phyloP scores from a whole-genome alignment of 176 grass and related monocot genomes.

The Saccharum officinarum region DNA sequence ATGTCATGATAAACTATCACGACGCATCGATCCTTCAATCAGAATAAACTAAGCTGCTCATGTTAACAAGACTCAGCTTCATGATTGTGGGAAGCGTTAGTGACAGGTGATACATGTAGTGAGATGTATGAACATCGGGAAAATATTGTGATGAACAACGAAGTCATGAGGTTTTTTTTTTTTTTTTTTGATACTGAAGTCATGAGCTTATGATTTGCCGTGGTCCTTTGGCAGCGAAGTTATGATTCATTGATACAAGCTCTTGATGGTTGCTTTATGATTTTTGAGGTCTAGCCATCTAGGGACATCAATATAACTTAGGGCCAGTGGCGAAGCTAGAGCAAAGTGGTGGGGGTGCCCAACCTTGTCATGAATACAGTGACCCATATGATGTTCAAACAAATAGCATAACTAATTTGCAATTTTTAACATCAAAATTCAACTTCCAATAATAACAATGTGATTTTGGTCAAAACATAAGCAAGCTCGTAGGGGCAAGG shows the following conservation, averaged over 20 bases:
- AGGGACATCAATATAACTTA: not conserved
- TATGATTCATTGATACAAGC: not conserved
- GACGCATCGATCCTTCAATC: not conserved
- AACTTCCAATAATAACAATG: no score
- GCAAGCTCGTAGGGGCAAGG: no score
- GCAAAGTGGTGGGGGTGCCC: no score
- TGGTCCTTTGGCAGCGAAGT: not conserved
- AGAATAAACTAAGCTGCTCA: not conserved
- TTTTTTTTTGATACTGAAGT: not conserved
- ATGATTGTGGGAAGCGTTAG: not conserved
- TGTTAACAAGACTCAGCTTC: not conserved
- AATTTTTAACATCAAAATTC: no score
- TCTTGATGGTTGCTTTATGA: not conserved
- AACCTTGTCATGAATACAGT: no score
- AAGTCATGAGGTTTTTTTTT: not conserved
- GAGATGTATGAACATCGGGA: not conserved
- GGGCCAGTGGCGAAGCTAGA: no score
- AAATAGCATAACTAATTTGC: no score
- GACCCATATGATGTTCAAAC: no score
- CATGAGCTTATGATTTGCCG: slow-evolving; percentile 1
- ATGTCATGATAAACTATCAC: not conserved
- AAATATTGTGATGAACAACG: not conserved
- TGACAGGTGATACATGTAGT: not conserved
- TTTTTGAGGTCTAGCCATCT: not conserved
- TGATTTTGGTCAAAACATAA: no score